Evolutionary conservation across 805 yeast species (phyloP).

Genomic region (Kazachstania taianensis): DNA sequence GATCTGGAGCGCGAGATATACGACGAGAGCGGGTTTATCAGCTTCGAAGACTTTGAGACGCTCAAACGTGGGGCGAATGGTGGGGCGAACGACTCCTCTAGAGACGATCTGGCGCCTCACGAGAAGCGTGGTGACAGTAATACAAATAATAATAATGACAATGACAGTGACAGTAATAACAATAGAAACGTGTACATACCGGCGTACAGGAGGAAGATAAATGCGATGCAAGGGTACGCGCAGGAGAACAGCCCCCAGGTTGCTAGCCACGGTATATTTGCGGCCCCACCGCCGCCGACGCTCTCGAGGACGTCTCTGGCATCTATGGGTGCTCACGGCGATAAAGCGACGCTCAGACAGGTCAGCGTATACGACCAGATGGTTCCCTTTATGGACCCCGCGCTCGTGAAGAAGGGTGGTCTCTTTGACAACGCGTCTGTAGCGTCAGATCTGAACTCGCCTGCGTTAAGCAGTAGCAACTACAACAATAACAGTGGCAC

Average conservation of each 20-base stretch:
- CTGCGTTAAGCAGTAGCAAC: no score
- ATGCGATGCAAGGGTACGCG: slow-evolving; percentile 6
- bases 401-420: slow-evolving; percentile 1
- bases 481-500: not conserved
- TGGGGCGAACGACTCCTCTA: no score
- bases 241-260: not conserved
- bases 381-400: slow-evolving; percentile 6
- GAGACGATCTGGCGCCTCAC: not conserved
- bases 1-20: slow-evolving; percentile 24
- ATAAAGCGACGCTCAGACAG: slow-evolving; percentile 1
- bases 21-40: slow-evolving; percentile 31
- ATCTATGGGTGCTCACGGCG: not conserved
- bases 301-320: not conserved
- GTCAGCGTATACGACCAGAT: slow-evolving; percentile 8
- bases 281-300: not conserved
- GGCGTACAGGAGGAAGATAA: slow-evolving; percentile 31
- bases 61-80: no score
- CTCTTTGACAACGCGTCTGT: slow-evolving; percentile 1
- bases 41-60: slow-evolving; percentile 19
- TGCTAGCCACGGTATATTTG: no score
- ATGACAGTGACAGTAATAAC: slow-evolving; percentile 4
- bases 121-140: slow-evolving; percentile 1
- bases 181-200: slow-evolving; percentile 28
- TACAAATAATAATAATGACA: not conserved
- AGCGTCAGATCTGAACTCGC: not conserved